These are phyloP conservation scores for Cytidiella melzeri DNA, from an alignment of 768 basidiomycete species.

Conservation along the genomic window DNA sequence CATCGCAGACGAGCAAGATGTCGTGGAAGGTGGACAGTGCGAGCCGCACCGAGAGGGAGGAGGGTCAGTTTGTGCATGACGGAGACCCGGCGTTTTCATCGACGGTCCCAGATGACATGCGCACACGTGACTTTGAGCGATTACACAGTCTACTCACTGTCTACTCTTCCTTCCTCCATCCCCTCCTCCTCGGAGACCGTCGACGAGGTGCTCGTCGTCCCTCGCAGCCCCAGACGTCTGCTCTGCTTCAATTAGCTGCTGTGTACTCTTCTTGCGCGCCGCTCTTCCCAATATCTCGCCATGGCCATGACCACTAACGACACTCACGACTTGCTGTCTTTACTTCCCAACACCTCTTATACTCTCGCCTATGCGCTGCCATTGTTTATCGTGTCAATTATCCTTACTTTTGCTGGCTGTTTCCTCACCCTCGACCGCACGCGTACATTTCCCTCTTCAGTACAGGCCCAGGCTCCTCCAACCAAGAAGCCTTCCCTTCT, in stretches of 20 bases:
- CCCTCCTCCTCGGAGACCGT: neutral
- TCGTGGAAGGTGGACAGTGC: neutral
- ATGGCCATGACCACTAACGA: conserved; percentile 11
- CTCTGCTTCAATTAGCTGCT: neutral
- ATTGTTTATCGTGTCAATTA: conserved; percentile 50
- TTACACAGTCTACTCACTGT: neutral
- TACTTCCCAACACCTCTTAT: conserved; percentile 45
- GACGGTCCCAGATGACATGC: too few relatives aligned
- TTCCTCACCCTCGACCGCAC: conserved; percentile 69
- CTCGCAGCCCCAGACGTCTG: neutral
- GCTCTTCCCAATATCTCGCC: neutral
- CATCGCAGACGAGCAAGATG: too few relatives aligned
- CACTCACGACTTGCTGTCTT: conserved; percentile 18
- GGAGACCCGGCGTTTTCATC: neutral
- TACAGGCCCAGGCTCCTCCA: conserved; percentile 27
- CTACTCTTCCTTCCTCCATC: too few relatives aligned
- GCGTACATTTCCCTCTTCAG: conserved; percentile 46
- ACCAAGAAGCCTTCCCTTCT: conserved; percentile 19
- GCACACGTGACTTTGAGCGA: too few relatives aligned
- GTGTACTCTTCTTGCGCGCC: neutral
- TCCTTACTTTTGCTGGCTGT: conserved; percentile 60
- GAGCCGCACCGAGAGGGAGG: neutral
- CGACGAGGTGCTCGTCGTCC: neutral
- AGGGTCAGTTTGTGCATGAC: neutral
- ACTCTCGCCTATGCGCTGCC: conserved; percentile 54